Evolutionary conservation across 306 rosid genomes (phyloP).

Genomic region (cucumber (Cucumis sativus)): Cucumber_9930_V3 NC_026657.2:9208501-9209000

Average conservation of each 20-base stretch:
- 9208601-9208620: conserved; percentile 61
- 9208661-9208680: conserved; percentile 36
- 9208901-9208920: neutral
- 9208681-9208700: conserved; percentile 52
- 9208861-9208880: conserved; percentile 2
- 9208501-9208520: conserved; percentile 44
- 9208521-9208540: conserved; percentile 88
- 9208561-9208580: conserved; percentile 79
- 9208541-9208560: conserved; percentile 85
- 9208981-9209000: neutral
- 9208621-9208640: conserved; percentile 87
- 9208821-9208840: neutral
- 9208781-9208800: conserved; percentile 30
- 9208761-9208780: conserved; percentile 44
- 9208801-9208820: conserved; percentile 16
- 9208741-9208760: conserved; percentile 28
- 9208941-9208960: neutral
- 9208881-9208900: neutral
- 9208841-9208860: neutral
- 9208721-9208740: conserved; percentile 25
- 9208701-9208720: conserved; percentile 66
- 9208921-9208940: neutral
- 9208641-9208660: conserved; percentile 91
- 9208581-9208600: conserved; percentile 56
- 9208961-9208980: neutral